Percentiles rank a stretch among this genome's conserved stretches.
These are phyloP conservation scores for Lachnellula arida DNA, from an alignment of 2,329 filamentous ascomycete genomes.

Conservation along the genomic window DNA sequence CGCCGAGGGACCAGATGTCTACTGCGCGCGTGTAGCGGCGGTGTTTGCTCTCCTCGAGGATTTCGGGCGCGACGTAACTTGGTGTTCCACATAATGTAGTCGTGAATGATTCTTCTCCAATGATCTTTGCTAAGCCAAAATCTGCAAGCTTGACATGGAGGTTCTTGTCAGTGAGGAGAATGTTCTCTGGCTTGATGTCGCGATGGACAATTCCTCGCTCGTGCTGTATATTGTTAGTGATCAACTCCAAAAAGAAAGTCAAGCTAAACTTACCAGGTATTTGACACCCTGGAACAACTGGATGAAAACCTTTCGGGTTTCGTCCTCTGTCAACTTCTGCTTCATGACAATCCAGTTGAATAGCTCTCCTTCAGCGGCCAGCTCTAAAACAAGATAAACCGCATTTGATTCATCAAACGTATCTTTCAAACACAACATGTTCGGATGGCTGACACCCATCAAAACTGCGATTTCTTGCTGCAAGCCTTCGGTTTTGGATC, in stretches of 20 bases:
- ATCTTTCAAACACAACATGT: conserved; percentile 88
- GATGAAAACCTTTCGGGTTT: conserved; percentile 80
- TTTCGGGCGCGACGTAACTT: conserved; percentile 94
- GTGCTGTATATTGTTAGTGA: conserved; percentile 56
- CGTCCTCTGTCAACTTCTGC: conserved; percentile 77
- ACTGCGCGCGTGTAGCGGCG: conserved; percentile 93
- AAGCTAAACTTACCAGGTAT: conserved; percentile 66
- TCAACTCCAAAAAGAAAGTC: neutral
- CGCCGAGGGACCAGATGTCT: conserved; percentile 95
- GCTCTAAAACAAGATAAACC: conserved; percentile 85
- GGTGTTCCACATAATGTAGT: conserved; percentile 96
- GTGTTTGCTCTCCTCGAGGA: conserved; percentile 74
- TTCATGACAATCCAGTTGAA: conserved; percentile 95
- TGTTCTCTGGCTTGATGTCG: conserved; percentile 63
- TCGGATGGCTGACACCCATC: conserved; percentile 95
- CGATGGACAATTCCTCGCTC: conserved; percentile 96
- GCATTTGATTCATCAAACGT: conserved; percentile 89
- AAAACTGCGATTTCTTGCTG: conserved; percentile 95
- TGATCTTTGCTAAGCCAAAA: conserved; percentile 96
- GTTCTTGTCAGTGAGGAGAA: conserved; percentile 79
- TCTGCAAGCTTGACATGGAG: conserved; percentile 89
- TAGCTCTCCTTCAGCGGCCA: conserved; percentile 87
- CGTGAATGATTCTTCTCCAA: conserved; percentile 96
- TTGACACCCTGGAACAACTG: conserved; percentile 93
- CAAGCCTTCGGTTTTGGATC: conserved; percentile 75